These are phyloP conservation scores for Ganoderma resinaceum DNA, from an alignment of 1,284 basidiomycete species.

Conservation along the genomic window DNA sequence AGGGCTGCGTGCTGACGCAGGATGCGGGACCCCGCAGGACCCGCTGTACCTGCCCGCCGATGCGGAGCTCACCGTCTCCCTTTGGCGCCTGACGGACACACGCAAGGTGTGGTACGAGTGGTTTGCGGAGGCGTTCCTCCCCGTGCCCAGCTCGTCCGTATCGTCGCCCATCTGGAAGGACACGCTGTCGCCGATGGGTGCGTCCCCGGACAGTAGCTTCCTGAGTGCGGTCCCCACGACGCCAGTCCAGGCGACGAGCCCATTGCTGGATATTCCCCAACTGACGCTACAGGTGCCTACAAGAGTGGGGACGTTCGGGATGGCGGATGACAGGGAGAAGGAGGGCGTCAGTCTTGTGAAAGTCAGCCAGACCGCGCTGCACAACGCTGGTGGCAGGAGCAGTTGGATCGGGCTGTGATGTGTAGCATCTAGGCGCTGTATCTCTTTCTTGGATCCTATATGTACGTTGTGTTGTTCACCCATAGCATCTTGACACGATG, in stretches of 20 bases:
- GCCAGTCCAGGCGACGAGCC: constrained; percentile 61
- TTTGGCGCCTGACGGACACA: constrained; percentile 93
- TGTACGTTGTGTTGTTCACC: neutral
- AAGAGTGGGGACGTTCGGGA: constrained; percentile 7
- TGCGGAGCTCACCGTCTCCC: constrained; percentile 90
- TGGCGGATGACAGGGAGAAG: constrained; percentile 36
- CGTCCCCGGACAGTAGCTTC: constrained; percentile 32
- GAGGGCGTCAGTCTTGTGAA: constrained; percentile 65
- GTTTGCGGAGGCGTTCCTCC: constrained; percentile 92
- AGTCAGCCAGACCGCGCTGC: constrained; percentile 91
- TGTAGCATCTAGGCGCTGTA: constrained; percentile 6
- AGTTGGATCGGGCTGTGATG: constrained; percentile 86
- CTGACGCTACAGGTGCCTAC: constrained; percentile 23
- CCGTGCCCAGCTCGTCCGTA: constrained; percentile 48
- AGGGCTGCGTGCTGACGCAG: neutral
- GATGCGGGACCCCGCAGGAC: constrained; percentile 59
- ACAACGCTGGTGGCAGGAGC: constrained; percentile 89
- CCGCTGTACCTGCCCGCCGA: constrained; percentile 93
- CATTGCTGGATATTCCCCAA: constrained; percentile 51
- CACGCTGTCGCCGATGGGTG: constrained; percentile 26
- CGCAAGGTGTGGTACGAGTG: constrained; percentile 99
- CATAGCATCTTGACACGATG: neutral
- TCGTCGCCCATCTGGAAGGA: constrained; percentile 32
- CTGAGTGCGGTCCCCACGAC: constrained; percentile 44
- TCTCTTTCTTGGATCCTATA: neutral